Percentiles rank a stretch among this genome's conserved stretches.
Conservation (phyloP, 2,329 filamentous ascomycete species). For the Cercospora zeae-maydis region DNA sequence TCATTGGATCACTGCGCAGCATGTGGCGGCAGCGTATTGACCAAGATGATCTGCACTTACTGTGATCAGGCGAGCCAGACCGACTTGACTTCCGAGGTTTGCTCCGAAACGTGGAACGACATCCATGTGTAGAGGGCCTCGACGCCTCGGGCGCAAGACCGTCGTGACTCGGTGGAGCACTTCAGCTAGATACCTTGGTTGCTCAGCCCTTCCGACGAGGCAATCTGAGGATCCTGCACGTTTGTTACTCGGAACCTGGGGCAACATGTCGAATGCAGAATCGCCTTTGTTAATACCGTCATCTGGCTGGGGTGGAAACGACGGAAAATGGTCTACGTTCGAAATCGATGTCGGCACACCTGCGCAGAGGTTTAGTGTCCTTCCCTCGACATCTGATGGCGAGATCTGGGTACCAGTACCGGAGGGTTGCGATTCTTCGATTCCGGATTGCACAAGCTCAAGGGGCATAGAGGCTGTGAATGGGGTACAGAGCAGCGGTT, state of each 20-base stretch:
- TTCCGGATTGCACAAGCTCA: conserved; percentile 2
- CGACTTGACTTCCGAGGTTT: not conserved
- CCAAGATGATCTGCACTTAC: not conserved
- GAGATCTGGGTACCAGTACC: conserved; percentile 15
- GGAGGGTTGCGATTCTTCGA: conserved; percentile 8
- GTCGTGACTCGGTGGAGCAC: not conserved
- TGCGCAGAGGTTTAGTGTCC: conserved; percentile 13
- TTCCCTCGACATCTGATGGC: conserved; percentile 6
- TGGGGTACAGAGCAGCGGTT: conserved; percentile 5
- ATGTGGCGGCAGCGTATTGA: not conserved
- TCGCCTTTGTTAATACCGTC: not conserved
- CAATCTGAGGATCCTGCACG: not conserved
- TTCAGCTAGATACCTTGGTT: not conserved
- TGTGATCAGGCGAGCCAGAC: not conserved
- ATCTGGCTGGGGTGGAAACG: conserved; percentile 13
- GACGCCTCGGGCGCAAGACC: not conserved
- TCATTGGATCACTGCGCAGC: not conserved
- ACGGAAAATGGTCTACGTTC: conserved; percentile 19
- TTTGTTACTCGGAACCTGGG: not conserved
- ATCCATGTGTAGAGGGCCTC: not conserved
- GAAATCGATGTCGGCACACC: conserved; percentile 12
- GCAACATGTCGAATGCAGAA: not conserved
- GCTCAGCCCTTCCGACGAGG: not conserved
- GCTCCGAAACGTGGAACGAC: not conserved
- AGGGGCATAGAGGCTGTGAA: conserved; percentile 8